phyloP scores from a whole-genome alignment of 2,329 filamentous ascomycete species.

The Cercospora sp. region DNA sequence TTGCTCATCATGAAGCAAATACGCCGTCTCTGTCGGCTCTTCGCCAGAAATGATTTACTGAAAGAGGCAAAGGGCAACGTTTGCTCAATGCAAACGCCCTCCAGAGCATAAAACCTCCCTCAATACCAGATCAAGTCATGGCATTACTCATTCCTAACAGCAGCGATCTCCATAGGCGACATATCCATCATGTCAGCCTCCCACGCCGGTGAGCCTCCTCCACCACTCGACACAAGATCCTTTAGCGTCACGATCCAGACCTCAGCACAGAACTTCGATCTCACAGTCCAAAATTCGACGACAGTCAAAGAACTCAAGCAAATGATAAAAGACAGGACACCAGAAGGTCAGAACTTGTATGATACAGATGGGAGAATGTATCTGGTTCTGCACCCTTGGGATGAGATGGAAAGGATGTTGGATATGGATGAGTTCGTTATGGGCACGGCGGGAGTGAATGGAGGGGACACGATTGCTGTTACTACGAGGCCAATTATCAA shows the following conservation, averaged over 20 bases:
- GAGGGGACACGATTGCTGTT: background rate
- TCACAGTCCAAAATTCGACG: background rate
- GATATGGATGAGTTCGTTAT: background rate
- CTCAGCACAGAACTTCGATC: background rate
- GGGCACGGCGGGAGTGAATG: background rate
- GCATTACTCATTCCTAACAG: background rate
- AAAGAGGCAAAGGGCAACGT: background rate
- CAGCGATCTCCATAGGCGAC: background rate
- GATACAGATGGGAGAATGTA: constrained; percentile 8
- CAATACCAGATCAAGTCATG: background rate
- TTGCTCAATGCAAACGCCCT: background rate
- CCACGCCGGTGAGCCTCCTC: constrained; percentile 1
- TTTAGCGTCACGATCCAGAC: background rate
- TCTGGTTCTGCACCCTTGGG: background rate
- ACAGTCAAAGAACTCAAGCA: constrained; percentile 2
- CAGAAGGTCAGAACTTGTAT: background rate
- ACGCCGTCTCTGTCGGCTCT: background rate
- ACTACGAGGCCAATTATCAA: background rate
- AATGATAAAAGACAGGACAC: background rate
- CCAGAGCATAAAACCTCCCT: background rate
- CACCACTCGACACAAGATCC: background rate
- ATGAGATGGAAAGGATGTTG: background rate
- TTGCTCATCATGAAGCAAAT: background rate
- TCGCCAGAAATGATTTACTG: background rate
- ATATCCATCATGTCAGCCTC: background rate